These are phyloP conservation scores for Thalassiosira exigua DNA, from an alignment of 352 stramenopile species.

Conservation along the genomic window DNA sequence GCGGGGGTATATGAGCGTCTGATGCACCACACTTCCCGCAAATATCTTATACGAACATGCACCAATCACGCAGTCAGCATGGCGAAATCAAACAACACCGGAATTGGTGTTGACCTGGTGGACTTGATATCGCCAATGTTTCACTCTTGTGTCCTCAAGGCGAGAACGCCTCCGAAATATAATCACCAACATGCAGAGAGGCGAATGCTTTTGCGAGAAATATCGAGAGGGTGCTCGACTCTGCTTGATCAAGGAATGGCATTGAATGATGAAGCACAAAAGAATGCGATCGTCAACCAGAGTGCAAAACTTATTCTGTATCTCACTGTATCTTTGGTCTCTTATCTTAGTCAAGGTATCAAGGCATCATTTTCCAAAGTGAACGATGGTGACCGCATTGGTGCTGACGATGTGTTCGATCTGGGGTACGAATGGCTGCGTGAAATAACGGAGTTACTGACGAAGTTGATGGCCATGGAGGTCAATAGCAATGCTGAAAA, in stretches of 20 bases:
- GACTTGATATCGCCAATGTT: conserved; percentile 36
- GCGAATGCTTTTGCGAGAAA: conserved; percentile 40
- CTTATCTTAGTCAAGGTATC: conserved; percentile 36
- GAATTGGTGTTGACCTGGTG: neutral
- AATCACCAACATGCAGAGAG: conserved; percentile 26
- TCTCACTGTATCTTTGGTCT: conserved; percentile 38
- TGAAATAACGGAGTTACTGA: conserved; percentile 36
- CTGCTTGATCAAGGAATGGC: conserved; percentile 6
- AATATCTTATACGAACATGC: conserved; percentile 41
- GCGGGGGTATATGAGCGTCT: conserved; percentile 36
- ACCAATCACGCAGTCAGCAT: conserved; percentile 17
- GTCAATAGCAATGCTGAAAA: neutral
- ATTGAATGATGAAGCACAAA: neutral
- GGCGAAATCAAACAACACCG: neutral
- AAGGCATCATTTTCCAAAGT: neutral
- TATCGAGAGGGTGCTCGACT: conserved; percentile 37
- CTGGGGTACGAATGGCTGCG: conserved; percentile 50
- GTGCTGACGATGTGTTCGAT: conserved; percentile 17
- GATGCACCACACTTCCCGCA: conserved; percentile 29
- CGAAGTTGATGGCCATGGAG: neutral
- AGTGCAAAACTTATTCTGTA: conserved; percentile 36
- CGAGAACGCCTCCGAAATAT: conserved; percentile 10
- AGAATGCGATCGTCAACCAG: conserved; percentile 2
- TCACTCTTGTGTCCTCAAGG: conserved; percentile 29
- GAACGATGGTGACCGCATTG: neutral